Base-by-base conservation (phyloP, 192 early-diverging fungal species). In the Podila clonocystis region DNA sequence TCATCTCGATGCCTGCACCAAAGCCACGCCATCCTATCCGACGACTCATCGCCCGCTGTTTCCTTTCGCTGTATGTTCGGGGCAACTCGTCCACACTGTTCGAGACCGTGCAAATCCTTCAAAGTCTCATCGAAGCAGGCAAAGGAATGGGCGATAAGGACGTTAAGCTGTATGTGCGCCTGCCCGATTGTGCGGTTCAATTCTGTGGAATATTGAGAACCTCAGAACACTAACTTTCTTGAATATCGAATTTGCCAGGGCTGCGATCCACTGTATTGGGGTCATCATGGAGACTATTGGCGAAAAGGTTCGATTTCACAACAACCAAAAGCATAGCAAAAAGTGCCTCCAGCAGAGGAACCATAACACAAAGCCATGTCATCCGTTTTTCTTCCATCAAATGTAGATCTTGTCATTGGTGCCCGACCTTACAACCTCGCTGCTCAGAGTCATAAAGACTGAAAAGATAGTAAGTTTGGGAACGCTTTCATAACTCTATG, bases 51-150 rank as follows among this genome's bases (percentile, higher is more conserved):
- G 86, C 90, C 20, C 75, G 92, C 64, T 90, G 91, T 70, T 92
- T 92, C 65, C 85, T 88, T 26, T 69, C 86, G 20, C 72, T 97
- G 26, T 97, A 94, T 75, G 85, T 87, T 31, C 87, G 91, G 30
- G 94, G 93, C n/a, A 94, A 94, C 45, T 86, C 90, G 11, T 77
- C 93, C 50, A 92, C 91, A 1, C 71, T 95, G 11, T 95, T 96
- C 62, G 94, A 96, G 82, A 94, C 93, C 6, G 70, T 97, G 2
- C 87, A 89, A 33, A 86, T 86, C 5, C 75, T 92, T 12, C 93
- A 91, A 61, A 86, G 83, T 62, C 66, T 89, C 22, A 71, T 93
- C 26, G 69, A 83, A 48, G 84, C 75, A 28, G 89, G 88, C 22
- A 86, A 87, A 71, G 90, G 92, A 67, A 83, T 86, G 57, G 87